These are phyloP conservation scores for Phytopythium boreale DNA, from an alignment of 352 stramenopile genomes.

Conservation along the genomic window DNA sequence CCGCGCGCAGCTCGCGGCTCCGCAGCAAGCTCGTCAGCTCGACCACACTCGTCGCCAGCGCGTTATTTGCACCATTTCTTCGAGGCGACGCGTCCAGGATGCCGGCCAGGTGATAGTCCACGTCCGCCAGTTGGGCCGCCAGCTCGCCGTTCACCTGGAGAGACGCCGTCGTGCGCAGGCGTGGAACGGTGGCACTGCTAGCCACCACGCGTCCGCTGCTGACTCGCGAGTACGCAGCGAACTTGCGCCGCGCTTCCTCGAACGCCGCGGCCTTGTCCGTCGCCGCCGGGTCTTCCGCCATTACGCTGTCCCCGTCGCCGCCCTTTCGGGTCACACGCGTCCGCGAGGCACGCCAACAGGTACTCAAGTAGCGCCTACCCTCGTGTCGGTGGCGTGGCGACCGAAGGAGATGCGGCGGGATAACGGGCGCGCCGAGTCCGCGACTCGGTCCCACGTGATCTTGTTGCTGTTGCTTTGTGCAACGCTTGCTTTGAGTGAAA, in stretches of 20 bases:
- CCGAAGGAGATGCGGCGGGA: neutral
- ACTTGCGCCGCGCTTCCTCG: conserved; percentile 30
- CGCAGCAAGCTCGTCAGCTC: conserved; percentile 36
- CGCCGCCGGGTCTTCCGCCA: neutral
- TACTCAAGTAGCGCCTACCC: too few relatives aligned
- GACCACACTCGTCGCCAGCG: conserved; percentile 28
- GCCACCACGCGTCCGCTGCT: too few relatives aligned
- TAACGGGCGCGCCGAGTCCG: too few relatives aligned
- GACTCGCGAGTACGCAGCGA: conserved; percentile 51
- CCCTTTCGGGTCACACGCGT: too few relatives aligned
- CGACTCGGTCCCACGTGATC: too few relatives aligned
- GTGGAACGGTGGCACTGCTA: too few relatives aligned
- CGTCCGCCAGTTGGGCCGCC: conserved; percentile 42
- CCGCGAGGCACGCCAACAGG: too few relatives aligned
- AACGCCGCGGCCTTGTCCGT: conserved; percentile 1
- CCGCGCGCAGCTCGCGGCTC: conserved; percentile 26
- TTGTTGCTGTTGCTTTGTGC: neutral
- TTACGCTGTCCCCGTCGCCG: neutral
- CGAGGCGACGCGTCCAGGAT: conserved; percentile 17
- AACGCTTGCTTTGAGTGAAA: too few relatives aligned
- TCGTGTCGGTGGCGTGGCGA: neutral
- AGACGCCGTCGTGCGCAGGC: conserved; percentile 48
- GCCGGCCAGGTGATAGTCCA: conserved; percentile 60
- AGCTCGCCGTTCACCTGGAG: conserved; percentile 62
- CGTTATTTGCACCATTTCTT: conserved; percentile 5